These are phyloP conservation scores for Penicillium paradoxum DNA, from an alignment of 495 filamentous ascomycete genomes.

Conservation along the genomic window DNA sequence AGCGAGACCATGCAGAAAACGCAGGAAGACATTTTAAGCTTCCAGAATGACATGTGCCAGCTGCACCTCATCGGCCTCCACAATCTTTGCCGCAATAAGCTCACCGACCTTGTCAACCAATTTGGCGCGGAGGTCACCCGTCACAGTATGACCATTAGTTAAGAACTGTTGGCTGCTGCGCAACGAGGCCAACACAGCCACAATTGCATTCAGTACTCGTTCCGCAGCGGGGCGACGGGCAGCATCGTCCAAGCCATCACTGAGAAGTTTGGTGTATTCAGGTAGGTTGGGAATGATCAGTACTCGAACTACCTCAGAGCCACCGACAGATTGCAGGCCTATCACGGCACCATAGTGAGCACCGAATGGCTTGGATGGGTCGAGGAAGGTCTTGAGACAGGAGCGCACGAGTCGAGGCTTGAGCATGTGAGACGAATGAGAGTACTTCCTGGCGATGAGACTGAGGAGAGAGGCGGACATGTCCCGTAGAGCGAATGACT, in stretches of 20 bases:
- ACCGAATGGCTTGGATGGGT: conserved; percentile 70
- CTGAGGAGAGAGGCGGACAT: conserved; percentile 73
- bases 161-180: conserved; percentile 31
- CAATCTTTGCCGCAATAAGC: conserved; percentile 49
- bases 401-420: conserved; percentile 85
- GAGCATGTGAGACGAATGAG: conserved; percentile 65
- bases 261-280: conserved; percentile 67
- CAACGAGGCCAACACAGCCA: conserved; percentile 53
- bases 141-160: conserved; percentile 47
- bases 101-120: conserved; percentile 57
- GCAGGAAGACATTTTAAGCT: conserved; percentile 5
- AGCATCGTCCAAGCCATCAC: conserved; percentile 58
- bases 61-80: conserved; percentile 42
- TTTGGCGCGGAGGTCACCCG: conserved; percentile 48
- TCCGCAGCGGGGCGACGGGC: conserved; percentile 54
- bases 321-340: conserved; percentile 70
- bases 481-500: conserved; percentile 79
- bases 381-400: conserved; percentile 84
- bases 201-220: conserved; percentile 54
- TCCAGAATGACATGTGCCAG: conserved; percentile 36
- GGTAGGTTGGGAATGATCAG: conserved; percentile 77
- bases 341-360: conserved; percentile 84
- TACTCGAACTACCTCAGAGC: conserved; percentile 69
- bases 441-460: conserved; percentile 69
- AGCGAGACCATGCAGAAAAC: conserved; percentile 5